Percentiles rank a stretch among this genome's conserved stretches.
Conservation (phyloP, 352 stramenopile species). For the Phytophthora agathidicida region DNA sequence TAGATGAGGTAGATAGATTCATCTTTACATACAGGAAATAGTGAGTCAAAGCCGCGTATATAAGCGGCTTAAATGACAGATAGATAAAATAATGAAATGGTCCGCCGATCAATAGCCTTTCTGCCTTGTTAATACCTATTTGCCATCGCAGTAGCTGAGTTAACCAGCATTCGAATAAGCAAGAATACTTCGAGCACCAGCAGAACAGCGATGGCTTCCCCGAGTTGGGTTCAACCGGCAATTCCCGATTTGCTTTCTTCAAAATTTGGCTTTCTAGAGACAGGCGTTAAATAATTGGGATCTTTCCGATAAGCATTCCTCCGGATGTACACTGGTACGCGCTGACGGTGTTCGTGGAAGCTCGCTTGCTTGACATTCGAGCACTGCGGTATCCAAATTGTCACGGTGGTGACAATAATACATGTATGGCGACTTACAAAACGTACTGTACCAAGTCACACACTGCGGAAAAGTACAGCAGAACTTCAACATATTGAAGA, state of each 20-base stretch:
- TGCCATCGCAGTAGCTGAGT: neutral
- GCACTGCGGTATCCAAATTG: no score
- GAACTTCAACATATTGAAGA: neutral
- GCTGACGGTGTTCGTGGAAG: neutral
- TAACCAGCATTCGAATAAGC: neutral
- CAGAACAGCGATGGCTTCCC: neutral
- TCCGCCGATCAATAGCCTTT: conserved; percentile 2
- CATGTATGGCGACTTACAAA: no score
- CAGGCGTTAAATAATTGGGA: conserved; percentile 20
- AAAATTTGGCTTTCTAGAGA: conserved; percentile 24
- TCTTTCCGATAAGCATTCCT: conserved; percentile 23
- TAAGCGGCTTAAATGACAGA: conserved; percentile 15
- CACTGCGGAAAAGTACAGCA: no score
- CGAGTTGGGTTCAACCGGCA: conserved; percentile 5
- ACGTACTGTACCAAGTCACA: no score
- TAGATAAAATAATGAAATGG: conserved; percentile 3
- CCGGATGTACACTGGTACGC: neutral
- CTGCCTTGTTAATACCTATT: neutral
- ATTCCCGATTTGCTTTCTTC: conserved; percentile 9
- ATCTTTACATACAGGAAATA: neutral
- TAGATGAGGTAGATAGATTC: neutral
- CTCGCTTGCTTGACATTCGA: neutral
- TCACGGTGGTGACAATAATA: no score
- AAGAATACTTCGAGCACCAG: neutral
- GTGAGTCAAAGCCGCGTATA: conserved; percentile 15